Evolutionary conservation across 768 basidiomycete species (phyloP), one percentile per base, ranked within the genome.

Genomic region (Tricholoma terreum): DNA sequence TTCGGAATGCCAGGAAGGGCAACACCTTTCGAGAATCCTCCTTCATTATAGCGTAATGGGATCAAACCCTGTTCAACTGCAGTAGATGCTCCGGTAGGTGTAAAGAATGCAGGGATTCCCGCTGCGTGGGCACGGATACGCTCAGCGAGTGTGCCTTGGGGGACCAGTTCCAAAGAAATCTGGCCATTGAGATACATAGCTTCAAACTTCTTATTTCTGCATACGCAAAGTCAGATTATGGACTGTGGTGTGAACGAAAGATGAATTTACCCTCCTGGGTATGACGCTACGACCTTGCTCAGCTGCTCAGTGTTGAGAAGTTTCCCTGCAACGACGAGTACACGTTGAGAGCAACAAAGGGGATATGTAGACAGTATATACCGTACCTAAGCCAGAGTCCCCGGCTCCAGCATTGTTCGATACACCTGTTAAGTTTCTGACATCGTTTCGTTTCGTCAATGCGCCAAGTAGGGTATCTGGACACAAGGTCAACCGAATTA

Each of bases 61-160:
- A 94, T 91, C 3, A 80, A 71, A 1, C 92, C 92, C 48, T 84
- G 75, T 70, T 94, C 90, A 2, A 93, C 83, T 2, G 90, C 90
- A 17, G 92, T 94, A 19, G 82, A 82, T 7, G 91, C 90, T 14
- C 94, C 94, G 0, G 93, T 94, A 14, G 93, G 94, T 5, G 92
- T 96, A 73, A 79, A 95, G 77, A 97, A 94, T n/a, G 89, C 92
- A 15, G 94, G 93, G 58, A 94, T 92, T 51, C 94, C 94, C 10
- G 92, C 90, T 8, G 92, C 93, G 56, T 92, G 89, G 6, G 94
- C 90, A 34, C 93, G 87, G 58, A 94, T 78, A 57, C 93, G 87
- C 67, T 94, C 94, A 14, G 88, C 85, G 43, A 97, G 84, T 12
- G 92, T 94, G 9, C 93, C 94, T 73, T 97, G 94, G 3, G 94